Evolutionary conservation across 1,139 yeast genomes (phyloP).

Genomic region (Lodderomyces parapsilosis): DNA sequence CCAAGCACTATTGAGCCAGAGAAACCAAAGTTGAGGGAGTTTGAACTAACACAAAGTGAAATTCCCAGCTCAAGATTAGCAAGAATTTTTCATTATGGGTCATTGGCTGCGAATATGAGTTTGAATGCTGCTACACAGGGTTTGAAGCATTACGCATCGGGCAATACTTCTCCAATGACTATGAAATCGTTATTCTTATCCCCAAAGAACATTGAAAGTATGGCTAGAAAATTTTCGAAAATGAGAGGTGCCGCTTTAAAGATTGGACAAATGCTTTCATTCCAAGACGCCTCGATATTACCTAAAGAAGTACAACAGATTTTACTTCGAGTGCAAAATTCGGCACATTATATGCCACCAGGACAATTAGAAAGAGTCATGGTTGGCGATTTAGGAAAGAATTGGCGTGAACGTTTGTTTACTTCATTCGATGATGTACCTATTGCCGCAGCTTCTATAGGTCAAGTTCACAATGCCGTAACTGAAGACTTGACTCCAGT

Average conservation of each 20-base stretch:
- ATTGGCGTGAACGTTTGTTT: constrained; percentile 73
- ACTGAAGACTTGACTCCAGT: constrained; percentile 66
- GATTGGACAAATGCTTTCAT: constrained; percentile 91
- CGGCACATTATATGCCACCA: constrained; percentile 96
- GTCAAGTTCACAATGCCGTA: constrained; percentile 90
- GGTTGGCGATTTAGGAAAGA: constrained; percentile 67
- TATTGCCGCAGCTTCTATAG: constrained; percentile 96
- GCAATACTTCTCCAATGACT: constrained; percentile 38
- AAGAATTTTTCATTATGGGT: constrained; percentile 88
- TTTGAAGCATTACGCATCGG: constrained; percentile 60
- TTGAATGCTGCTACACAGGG: constrained; percentile 82
- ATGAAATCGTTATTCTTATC: constrained; percentile 67
- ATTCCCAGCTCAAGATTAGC: constrained; percentile 88
- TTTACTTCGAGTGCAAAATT: constrained; percentile 81
- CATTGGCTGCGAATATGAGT: constrained; percentile 90
- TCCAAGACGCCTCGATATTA: constrained; percentile 82
- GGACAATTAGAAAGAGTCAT: constrained; percentile 81
- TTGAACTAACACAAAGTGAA: constrained; percentile 59
- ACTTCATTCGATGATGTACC: constrained; percentile 83
- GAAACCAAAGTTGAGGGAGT: constrained; percentile 27
- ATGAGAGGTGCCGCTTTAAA: constrained; percentile 99
- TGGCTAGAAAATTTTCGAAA: constrained; percentile 82
- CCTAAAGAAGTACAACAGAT: constrained; percentile 85
- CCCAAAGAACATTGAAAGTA: constrained; percentile 80
- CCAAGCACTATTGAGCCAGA: constrained; percentile 27